Percentiles rank a stretch among this genome's conserved stretches.
Conservation (phyloP, 2,329 filamentous ascomycete genomes). For the Xylariaceae sp. region DNA sequence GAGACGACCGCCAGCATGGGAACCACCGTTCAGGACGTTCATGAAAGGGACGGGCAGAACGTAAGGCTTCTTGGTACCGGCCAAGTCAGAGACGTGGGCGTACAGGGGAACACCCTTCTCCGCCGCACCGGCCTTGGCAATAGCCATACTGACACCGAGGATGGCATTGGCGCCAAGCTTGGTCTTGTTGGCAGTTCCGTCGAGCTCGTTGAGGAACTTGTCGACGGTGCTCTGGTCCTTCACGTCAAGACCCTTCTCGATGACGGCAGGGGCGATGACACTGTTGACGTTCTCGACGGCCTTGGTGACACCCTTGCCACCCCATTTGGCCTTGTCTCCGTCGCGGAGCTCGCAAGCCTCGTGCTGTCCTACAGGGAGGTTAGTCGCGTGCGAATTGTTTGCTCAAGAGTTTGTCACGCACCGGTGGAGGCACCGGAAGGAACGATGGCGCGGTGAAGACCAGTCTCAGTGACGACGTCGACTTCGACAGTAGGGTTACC, state of each 20-base stretch:
- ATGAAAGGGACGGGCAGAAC: slow-evolving; percentile 88
- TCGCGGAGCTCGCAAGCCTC: slow-evolving; percentile 90
- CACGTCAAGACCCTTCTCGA: slow-evolving; percentile 78
- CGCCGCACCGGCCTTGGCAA: slow-evolving; percentile 85
- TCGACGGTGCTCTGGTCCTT: slow-evolving; percentile 84
- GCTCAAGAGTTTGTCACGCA: slow-evolving; percentile 42
- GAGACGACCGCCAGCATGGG: slow-evolving; percentile 93
- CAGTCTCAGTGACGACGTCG: slow-evolving; percentile 92
- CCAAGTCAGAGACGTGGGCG: slow-evolving; percentile 81
- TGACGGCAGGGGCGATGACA: slow-evolving; percentile 73
- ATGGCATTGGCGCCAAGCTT: slow-evolving; percentile 87
- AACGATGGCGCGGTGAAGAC: slow-evolving; percentile 95
- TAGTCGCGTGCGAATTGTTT: slow-evolving; percentile 16
- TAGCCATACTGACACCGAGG: slow-evolving; percentile 76
- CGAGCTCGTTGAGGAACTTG: slow-evolving; percentile 79
- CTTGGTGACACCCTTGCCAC: slow-evolving; percentile 81
- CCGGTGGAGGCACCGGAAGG: slow-evolving; percentile 94
- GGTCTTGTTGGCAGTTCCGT: slow-evolving; percentile 81
- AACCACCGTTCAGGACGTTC: slow-evolving; percentile 90
- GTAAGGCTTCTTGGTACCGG: slow-evolving; percentile 87
- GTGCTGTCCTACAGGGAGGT: slow-evolving; percentile 63
- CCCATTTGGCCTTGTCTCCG: slow-evolving; percentile 82
- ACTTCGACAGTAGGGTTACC: slow-evolving; percentile 98
- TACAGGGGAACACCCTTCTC: slow-evolving; percentile 87
- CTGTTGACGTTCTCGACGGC: slow-evolving; percentile 84